Evolutionary conservation across 331 rosid genomes (phyloP).

Genomic region (Cucumis variabilis): DNA sequence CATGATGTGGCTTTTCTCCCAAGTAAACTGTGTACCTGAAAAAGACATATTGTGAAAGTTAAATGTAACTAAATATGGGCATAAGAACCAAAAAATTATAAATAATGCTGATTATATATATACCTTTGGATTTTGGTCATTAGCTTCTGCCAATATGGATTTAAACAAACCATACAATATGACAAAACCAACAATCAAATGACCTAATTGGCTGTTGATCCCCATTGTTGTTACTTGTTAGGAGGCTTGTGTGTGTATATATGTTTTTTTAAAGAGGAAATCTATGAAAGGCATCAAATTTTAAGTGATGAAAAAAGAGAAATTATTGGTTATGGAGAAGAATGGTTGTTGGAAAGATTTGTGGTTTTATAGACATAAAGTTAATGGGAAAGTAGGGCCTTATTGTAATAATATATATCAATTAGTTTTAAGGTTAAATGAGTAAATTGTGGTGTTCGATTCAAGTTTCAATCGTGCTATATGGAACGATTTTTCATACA

Average conservation of each 20-base stretch:
- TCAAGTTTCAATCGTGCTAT: too few species aligned
- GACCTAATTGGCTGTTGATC: not conserved
- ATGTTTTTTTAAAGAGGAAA: too few species aligned
- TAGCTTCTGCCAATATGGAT: not conserved
- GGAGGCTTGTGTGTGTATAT: too few species aligned
- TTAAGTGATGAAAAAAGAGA: not conserved
- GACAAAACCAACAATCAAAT: not conserved
- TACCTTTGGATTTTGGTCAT: not conserved
- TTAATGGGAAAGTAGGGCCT: not conserved
- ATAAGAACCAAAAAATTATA: too few species aligned
- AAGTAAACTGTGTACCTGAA: slow-evolving; percentile 47
- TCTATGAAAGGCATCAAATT: not conserved
- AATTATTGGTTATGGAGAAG: not conserved
- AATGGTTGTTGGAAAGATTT: not conserved
- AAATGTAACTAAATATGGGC: not conserved
- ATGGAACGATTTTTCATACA: too few species aligned
- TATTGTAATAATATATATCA: too few species aligned
- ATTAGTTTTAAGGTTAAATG: too few species aligned
- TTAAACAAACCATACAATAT: not conserved
- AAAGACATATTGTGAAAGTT: not conserved
- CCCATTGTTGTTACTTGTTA: not conserved
- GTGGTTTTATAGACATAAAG: not conserved
- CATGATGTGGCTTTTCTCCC: slow-evolving; percentile 42
- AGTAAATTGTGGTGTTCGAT: too few species aligned
- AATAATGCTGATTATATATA: too few species aligned